A percentile compares a stretch with the other conserved stretches of the same genome.
phyloP scores from a whole-genome alignment of 495 filamentous ascomycete species.

The Penicilliopsis zonata region DNA sequence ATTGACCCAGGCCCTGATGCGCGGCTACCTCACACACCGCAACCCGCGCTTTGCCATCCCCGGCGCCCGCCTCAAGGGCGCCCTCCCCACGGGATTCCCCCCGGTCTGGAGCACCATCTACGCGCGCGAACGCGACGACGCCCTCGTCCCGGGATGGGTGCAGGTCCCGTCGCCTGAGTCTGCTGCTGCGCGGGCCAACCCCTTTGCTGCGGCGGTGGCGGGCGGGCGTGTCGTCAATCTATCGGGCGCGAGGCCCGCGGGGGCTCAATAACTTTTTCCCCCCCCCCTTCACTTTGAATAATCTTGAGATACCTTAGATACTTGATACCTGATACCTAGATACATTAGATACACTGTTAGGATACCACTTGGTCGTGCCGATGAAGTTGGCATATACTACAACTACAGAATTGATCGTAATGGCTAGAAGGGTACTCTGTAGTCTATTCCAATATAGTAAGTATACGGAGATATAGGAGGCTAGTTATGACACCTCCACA shows the following conservation, averaged over 20 bases:
- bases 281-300: too few relatives aligned
- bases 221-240: constrained; percentile 42
- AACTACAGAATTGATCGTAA: too few relatives aligned
- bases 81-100: constrained; percentile 51
- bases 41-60: constrained; percentile 69
- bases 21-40: constrained; percentile 73
- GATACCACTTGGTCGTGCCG: too few relatives aligned
- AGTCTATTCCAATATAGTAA: too few relatives aligned
- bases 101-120: constrained; percentile 46
- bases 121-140: constrained; percentile 25
- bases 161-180: constrained; percentile 13
- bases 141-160: constrained; percentile 46
- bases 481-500: too few relatives aligned
- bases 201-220: constrained; percentile 8
- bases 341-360: too few relatives aligned
- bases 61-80: constrained; percentile 54
- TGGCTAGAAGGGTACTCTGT: too few relatives aligned
- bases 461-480: too few relatives aligned
- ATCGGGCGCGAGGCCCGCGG: constrained; percentile 39
- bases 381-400: too few relatives aligned
- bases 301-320: too few relatives aligned
- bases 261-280: constrained; percentile 26
- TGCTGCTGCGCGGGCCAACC: constrained; percentile 3
- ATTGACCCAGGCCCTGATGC: constrained; percentile 70
- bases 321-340: too few relatives aligned